Evolutionary conservation across 202 grass and related monocot species (phyloP).

Genomic region (Cymbopogon flexuosus): DNA sequence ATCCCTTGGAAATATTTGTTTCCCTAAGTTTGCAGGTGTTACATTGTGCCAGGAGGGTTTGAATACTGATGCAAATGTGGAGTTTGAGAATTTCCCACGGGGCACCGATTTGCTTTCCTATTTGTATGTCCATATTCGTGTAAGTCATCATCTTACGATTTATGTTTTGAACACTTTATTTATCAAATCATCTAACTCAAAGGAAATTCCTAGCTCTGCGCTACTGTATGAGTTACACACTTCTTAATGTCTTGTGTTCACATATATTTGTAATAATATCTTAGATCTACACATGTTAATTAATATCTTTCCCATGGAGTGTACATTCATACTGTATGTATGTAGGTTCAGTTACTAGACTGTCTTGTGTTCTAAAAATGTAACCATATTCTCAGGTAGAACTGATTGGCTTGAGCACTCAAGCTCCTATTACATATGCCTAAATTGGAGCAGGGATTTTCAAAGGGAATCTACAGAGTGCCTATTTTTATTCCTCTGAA

Average conservation of each 20-base stretch:
- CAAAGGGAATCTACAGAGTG: background rate
- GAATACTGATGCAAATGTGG: slow-evolving; percentile 59
- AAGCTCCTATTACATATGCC: background rate
- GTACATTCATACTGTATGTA: background rate
- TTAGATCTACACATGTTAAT: background rate
- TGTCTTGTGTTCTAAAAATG: background rate
- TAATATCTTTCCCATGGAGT: background rate
- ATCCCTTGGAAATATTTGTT: slow-evolving; percentile 89
- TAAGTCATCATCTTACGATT: slow-evolving; percentile 64
- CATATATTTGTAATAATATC: background rate
- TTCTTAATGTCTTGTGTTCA: slow-evolving; percentile 24
- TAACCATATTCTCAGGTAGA: background rate
- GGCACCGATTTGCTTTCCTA: slow-evolving; percentile 90
- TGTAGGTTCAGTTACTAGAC: background rate
- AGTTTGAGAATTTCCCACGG: slow-evolving; percentile 76
- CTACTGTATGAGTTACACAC: slow-evolving; percentile 11
- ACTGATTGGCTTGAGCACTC: background rate
- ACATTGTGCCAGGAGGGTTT: slow-evolving; percentile 75
- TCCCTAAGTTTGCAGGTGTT: slow-evolving; percentile 70
- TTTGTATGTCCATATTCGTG: slow-evolving; percentile 89
- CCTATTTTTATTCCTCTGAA: background rate
- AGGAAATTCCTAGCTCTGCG: slow-evolving; percentile 1
- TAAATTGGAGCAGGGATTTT: background rate
- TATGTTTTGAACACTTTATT: background rate
- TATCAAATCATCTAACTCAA: slow-evolving; percentile 4